A percentile compares a stretch with the other conserved stretches of the same genome.
These are phyloP conservation scores for Cylindrotheca fusiformis DNA, from an alignment of 108 stramenopile genomes.

Conservation along the genomic window DNA sequence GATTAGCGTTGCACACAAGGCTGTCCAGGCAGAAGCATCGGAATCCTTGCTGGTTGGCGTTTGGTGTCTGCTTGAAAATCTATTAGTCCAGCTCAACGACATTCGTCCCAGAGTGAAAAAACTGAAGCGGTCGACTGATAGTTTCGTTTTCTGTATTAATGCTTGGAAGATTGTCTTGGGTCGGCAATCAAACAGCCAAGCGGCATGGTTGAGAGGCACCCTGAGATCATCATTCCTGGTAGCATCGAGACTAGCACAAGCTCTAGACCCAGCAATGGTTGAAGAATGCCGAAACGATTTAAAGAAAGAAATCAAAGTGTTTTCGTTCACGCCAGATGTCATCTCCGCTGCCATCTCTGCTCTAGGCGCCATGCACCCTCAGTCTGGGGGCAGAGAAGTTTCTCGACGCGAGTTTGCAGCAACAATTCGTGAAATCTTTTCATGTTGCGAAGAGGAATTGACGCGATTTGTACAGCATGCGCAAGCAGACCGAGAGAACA, in stretches of 20 bases:
- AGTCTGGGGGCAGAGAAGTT: background rate
- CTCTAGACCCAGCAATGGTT: slow-evolving; percentile 38
- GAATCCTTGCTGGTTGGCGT: slow-evolving; percentile 31
- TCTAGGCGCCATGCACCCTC: slow-evolving; percentile 19
- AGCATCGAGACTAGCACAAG: slow-evolving; percentile 47
- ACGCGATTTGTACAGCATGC: slow-evolving; percentile 30
- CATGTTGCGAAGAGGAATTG: slow-evolving; percentile 48
- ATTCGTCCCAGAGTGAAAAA: slow-evolving; percentile 3
- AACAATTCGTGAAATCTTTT: slow-evolving; percentile 20
- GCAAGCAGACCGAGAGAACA: slow-evolving; percentile 1
- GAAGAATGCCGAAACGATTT: slow-evolving; percentile 23
- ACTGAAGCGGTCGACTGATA: slow-evolving; percentile 15
- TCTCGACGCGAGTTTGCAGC: slow-evolving; percentile 1
- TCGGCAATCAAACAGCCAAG: background rate
- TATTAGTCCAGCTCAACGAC: slow-evolving; percentile 25
- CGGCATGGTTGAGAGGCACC: slow-evolving; percentile 10
- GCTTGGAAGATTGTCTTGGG: slow-evolving; percentile 45
- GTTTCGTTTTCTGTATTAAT: slow-evolving; percentile 40
- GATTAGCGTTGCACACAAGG: slow-evolving; percentile 6
- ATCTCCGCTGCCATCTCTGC: slow-evolving; percentile 52
- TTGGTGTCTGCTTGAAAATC: slow-evolving; percentile 77
- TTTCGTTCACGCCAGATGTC: slow-evolving; percentile 51
- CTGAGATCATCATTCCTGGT: slow-evolving; percentile 50
- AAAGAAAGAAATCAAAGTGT: slow-evolving; percentile 27
- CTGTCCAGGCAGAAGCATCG: slow-evolving; percentile 7